Base-by-base conservation (phyloP, 2,329 filamentous ascomycete genomes). In the Septoria petroselini region DNA sequence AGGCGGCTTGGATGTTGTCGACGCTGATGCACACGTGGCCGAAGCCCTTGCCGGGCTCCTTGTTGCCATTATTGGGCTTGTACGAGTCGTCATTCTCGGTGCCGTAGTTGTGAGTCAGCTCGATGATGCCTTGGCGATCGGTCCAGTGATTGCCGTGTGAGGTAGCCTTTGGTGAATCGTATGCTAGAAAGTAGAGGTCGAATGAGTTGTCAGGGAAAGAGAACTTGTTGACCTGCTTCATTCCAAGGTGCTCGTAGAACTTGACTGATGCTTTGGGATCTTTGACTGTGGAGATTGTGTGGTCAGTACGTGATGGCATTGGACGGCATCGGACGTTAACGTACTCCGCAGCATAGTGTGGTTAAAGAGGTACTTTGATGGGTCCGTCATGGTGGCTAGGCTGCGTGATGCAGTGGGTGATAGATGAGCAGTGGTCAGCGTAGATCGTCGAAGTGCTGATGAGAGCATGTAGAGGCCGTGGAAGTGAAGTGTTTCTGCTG, bases 111-210 rank as follows among this genome's bases (percentile, higher is more conserved):
- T 85, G 82, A 6, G 81, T 84, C 57, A 98, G 79, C 71, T 98
- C 93, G 58, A 98, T 82, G 33, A 97, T 79, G 39, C 93, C 66
- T 44, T 69, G 63, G 47, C 93, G 85, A 70, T 95, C 88, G 4
- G 79, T 81, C 74, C 85, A 91, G 46, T 84, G 81, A 57, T 83
- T 83, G 63, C 84, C 86, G 50, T 80, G 76, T 7, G 87, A 93
- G n/a, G 81, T 73, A 11, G 91, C 86, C 30, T 80, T 76, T 7
- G 88, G 81, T 25, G 82, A 80, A 67, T 95, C 85, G 73, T 94
- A 97, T 52, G 85, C 90, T 53, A 98, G 78, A 74, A 97, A 97
- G 77, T 97, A 97, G 21, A 96, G 82, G 64, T 93, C 88, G 70
- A 97, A 97, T 67, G 94, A 95, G 70, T 82, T 82, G 53, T 95